A percentile compares a stretch with the other conserved stretches of the same genome.
These are phyloP conservation scores for Sarocladium brachiariae DNA, from an alignment of 2,329 filamentous ascomycete species.

Conservation along the genomic window DNA sequence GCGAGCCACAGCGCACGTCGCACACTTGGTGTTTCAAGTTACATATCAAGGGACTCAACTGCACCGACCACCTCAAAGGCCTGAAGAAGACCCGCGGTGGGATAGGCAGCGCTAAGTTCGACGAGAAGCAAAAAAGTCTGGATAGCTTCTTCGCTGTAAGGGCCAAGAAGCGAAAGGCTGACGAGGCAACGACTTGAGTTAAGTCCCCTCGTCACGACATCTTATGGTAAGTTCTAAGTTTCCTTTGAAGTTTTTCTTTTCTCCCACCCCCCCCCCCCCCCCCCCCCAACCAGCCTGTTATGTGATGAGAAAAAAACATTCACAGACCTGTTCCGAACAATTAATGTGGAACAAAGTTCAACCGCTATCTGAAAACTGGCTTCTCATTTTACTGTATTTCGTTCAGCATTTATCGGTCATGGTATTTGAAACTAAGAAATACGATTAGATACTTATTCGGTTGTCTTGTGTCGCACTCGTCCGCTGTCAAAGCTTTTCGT, in stretches of 20 bases:
- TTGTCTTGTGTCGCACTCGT: background rate
- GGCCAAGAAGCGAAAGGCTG: constrained; percentile 20
- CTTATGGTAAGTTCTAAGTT: constrained; percentile 31
- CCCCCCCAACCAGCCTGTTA: constrained; percentile 16
- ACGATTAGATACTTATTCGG: constrained; percentile 10
- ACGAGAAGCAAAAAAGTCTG: constrained; percentile 68
- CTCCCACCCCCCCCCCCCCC: constrained; percentile 3
- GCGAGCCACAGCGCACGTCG: background rate
- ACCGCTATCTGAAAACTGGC: constrained; percentile 67
- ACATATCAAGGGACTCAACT: constrained; percentile 57
- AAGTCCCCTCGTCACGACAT: background rate
- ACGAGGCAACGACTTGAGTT: constrained; percentile 14
- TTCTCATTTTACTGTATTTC: constrained; percentile 13
- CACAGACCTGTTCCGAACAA: constrained; percentile 80
- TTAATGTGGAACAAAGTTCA: constrained; percentile 66
- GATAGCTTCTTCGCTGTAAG: constrained; percentile 64
- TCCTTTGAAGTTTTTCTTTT: constrained; percentile 11
- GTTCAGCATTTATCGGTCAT: constrained; percentile 9
- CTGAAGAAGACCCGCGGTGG: constrained; percentile 76
- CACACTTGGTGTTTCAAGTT: constrained; percentile 21
- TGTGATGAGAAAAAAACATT: constrained; percentile 65
- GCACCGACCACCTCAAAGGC: constrained; percentile 61
- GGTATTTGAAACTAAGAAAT: constrained; percentile 17
- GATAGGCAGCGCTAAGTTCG: constrained; percentile 70
- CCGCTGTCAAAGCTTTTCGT: background rate